Base-by-base conservation (phyloP, 768 basidiomycete genomes). In the Suillus discolor region DNA sequence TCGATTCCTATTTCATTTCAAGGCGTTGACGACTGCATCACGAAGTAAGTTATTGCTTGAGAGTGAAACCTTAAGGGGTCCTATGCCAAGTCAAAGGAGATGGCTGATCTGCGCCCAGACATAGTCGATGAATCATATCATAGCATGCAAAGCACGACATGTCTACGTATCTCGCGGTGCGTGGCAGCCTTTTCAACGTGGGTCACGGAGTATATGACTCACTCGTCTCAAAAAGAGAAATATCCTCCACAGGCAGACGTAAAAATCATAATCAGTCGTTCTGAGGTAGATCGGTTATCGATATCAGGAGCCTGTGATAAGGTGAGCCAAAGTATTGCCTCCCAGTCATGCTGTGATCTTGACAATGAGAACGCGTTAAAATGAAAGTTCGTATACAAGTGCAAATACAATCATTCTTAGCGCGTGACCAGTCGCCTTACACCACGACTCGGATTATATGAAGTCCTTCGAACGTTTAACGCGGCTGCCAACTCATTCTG, bases 51-150 rank as follows among this genome's bases (percentile, higher is more conserved):
- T 31, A 31, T 31, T 31, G 81, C 88, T 67, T 93, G 96, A 5
- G 86, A 86, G 97, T 71, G 89, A 97, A 73, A 84, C n/a, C 70
- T 65, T 34, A 82, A 79, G 1, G 84, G 71, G 71, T 86, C 82
- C 38, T 80, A 57, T 2, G 83, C 80, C 38, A 84, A 66, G 42
- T 78, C 78, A 65, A 76, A 71, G 23, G 65, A 36, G 11, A 63
- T 59, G 47, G 70, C 64, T 28, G 63, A 84, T 68, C 41, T 79
- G 79, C 84, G 87, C 86, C 86, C 87, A 89, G 49, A 87, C 73
- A 72, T 87, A 86, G 70, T 89, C 83, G 45, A 74, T 73, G 55
- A 78, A 80, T 18, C 79, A 81, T 51, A 31, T 31, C 31, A 84
- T 79, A 20, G 81, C 81, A 76, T 89, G 82, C 64, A 87, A 74